Conservation (phyloP, 345 rosid species). For the Camelina sativa region DNA sequence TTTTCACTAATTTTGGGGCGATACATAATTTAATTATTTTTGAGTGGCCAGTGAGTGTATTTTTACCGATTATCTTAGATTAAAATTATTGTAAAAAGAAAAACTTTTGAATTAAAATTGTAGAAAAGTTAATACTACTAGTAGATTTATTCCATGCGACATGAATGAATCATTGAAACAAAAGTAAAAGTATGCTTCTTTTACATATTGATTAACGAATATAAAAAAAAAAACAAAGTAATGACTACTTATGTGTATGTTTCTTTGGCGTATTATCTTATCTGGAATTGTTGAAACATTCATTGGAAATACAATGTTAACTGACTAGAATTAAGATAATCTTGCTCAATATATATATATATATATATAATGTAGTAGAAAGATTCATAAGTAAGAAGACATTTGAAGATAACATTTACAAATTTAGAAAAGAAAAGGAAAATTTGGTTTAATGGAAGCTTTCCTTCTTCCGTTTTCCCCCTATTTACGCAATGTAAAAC, state of each 20-base stretch:
- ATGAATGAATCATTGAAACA: slow-evolving; percentile 25
- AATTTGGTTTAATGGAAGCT: background rate
- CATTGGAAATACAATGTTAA: background rate
- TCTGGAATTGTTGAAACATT: slow-evolving; percentile 4
- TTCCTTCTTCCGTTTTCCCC: slow-evolving; percentile 16
- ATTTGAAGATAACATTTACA: background rate
- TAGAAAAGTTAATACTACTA: background rate
- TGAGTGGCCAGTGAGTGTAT: no score
- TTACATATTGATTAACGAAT: background rate
- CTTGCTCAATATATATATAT: background rate
- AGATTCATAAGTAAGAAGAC: background rate
- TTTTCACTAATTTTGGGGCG: no score
- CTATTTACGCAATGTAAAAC: slow-evolving; percentile 27
- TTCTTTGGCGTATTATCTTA: background rate
- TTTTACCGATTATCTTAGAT: background rate
- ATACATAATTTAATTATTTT: no score
- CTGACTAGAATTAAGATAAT: background rate
- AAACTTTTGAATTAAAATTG: background rate
- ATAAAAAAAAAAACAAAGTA: background rate
- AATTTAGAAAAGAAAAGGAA: background rate
- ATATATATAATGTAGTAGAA: background rate
- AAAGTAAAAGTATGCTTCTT: background rate
- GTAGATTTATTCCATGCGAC: background rate
- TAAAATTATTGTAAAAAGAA: no score
- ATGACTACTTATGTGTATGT: background rate